Base-by-base conservation (phyloP, 768 basidiomycete species). In the Mycena crocata region DNA sequence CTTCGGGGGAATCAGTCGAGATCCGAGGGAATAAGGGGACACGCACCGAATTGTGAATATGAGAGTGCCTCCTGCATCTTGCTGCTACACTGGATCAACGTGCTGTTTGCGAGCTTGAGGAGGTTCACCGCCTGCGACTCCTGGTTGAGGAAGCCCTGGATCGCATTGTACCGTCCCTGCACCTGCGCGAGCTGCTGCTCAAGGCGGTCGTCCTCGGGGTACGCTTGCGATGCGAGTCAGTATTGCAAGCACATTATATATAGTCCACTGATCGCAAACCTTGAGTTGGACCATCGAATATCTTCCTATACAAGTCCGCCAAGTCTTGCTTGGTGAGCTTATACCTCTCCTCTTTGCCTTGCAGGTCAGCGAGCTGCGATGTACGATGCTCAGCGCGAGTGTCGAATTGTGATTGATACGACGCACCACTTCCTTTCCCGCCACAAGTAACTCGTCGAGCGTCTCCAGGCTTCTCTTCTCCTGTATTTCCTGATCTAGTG, bases 201-300 rank as follows among this genome's bases (percentile, higher is more conserved):
- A n/a, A 84, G 74, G 26, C 71, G 74, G 65, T 84, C 83, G 48
- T 84, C 83, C 64, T 83, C 83, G 34, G 83, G 83, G 64, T 82
- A 85, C 23, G 78, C 84, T 82, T 14, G 13, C 49, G 39, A 14
- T 35, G 15, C 19, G 12, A 30, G n/a, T 46, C 37, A 42, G 30
- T 15, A 13, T n/a, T 15, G 32, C 19, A 12, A n/a, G 26, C 6
- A 31, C 46, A n/a, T 26, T 21, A 21, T n/a, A 35, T 15, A 28
- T 35, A 26, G 34, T 32, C 12, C 21, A n/a, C n/a, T n/a, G n/a
- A n/a, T 26, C 19, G 65, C 74, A 56, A 59, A 81, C 83, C 77
- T 78, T 78, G 74, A 23, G 83, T 80, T 19, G 82, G 81, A 8
- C 83, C 83, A 57, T 83, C 82, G 69, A 86, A 86, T 28, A 84